Evolutionary conservation across 2,329 filamentous ascomycete species (phyloP).

Genomic region (Cladosporium sp.): DNA sequence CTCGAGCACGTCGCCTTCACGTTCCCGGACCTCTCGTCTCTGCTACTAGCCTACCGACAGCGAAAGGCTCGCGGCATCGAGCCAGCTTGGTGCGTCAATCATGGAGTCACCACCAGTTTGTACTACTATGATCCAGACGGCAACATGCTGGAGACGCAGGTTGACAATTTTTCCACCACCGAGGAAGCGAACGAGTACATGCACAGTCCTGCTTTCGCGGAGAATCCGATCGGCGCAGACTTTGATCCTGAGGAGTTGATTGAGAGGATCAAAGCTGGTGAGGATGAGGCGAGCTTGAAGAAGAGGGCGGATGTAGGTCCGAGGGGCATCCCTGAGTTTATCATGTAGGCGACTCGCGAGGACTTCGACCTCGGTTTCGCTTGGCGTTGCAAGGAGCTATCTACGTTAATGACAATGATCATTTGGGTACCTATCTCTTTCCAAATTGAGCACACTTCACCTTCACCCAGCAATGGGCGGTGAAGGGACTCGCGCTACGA

Average conservation of each 20-base stretch:
- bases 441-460: no score
- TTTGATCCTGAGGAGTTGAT: conserved; percentile 44
- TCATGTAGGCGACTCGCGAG: no score
- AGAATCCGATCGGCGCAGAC: conserved; percentile 43
- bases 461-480: no score
- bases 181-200: conserved; percentile 40
- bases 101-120: conserved; percentile 22
- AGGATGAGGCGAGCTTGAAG: conserved; percentile 18
- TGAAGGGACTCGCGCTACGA: no score
- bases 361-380: no score
- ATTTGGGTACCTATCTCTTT: no score
- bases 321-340: conserved; percentile 2
- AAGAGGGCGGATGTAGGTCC: conserved; percentile 8
- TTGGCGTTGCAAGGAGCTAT: no score
- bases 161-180: conserved; percentile 20
- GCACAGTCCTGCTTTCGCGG: conserved; percentile 30
- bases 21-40: conserved; percentile 18
- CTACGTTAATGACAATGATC: no score
- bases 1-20: conserved; percentile 27
- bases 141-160: conserved; percentile 19
- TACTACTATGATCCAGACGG: conserved; percentile 26
- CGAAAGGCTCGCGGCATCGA: conserved; percentile 19
- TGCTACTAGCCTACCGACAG: conserved; percentile 21
- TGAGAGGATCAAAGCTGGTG: conserved; percentile 23
- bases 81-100: conserved; percentile 23